Base-by-base conservation (phyloP, 805 yeast genomes). In the Saccharomycopsis lassenensis region DNA sequence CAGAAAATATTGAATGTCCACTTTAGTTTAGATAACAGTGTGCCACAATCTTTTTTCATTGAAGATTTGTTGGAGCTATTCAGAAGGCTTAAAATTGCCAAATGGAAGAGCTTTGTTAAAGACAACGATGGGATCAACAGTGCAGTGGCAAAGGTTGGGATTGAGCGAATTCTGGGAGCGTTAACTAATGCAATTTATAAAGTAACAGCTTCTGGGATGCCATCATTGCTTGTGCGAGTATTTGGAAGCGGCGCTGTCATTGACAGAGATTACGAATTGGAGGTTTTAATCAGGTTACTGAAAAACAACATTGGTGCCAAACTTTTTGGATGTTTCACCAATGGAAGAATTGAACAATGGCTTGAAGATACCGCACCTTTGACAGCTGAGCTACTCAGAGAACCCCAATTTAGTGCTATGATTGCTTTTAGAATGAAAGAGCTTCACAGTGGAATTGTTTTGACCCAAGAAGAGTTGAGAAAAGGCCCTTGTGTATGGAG, bases 371-470 rank as follows among this genome's bases (percentile, higher is more conserved):
- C 94, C 15, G 62, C 69, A 36, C 78, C 97, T 1, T 66, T 91
- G 48, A 74, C 76, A 24, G 78, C 74, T 46, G 65, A 70, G 5
- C 84, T 83, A 47, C 71, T 91, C 34, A 67, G 93, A 53, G 75
- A 76, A 45, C 75, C 84, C 44, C 77, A 74, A 20, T 76, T 82
- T 14, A 74, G 86, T 32, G 76, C 78, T 46, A 80, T 83, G 63
- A 78, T 91, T 45, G 96, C 95, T 10, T 75, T 94, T 63, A 77
- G 98, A 62, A 91, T 91, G 97, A 79, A 87, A 51, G 96, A 91
- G 48, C 65, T 91, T 38, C 98, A 91, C 52, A 67, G 66, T 39
- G 87, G 89, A 49, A 76, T 91, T 15, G 74, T 71, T 10, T 59
- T 91, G 35, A 67, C 71, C 16, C 54, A 57, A 2, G 59, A 58